Base-by-base conservation (phyloP, 768 basidiomycete genomes). In the Glaciozyma martinii region DNA sequence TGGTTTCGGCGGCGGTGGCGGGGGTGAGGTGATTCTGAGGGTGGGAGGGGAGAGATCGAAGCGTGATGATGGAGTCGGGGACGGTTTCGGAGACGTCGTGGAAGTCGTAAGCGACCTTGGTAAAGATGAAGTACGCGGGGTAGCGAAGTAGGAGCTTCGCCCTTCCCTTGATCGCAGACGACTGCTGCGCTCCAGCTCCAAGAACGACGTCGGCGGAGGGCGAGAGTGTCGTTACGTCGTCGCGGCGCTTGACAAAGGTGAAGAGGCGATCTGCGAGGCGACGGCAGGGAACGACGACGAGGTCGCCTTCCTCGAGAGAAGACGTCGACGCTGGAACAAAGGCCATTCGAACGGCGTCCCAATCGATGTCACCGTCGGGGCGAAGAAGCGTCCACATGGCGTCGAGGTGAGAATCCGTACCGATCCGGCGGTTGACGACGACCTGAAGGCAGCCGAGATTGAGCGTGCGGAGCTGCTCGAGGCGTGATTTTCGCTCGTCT, bases 371-470 rank as follows among this genome's bases (percentile, higher is more conserved):
- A 23, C 30, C 55, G 33, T 79, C 76, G 49, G 75, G 72, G n/a
- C 78, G 79, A 56, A 91, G 76, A 7, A 86, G 88, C 29, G 87
- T 82, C 44, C 91, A 76, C 74, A 83, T 88, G 65, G 84, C 80
- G 62, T 82, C 82, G 55, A 85, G 77, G 10, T 80, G 80, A 5
- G 78, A 76, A 27, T 67, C 59, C 40, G 47, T 56, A 15, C 47
- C 52, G 55, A 70, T 33, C 3, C 44, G 19, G 2, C 66, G 66
- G 43, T 73, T 71, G 44, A 67, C 55, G 12, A 53, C 55, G 37
- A 63, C 37, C 80, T 81, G 83, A 53, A 88, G 78, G 21, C 83
- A 82, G 70, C 78, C 76, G 70, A 77, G 81, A 57, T 86, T 89
- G 74, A 82, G 89, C 44, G 82, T 80, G n/a, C 84, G 79, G 78